These are phyloP conservation scores for Arthrinium puccinioides DNA, from an alignment of 2,329 filamentous ascomycete species.

Conservation along the genomic window DNA sequence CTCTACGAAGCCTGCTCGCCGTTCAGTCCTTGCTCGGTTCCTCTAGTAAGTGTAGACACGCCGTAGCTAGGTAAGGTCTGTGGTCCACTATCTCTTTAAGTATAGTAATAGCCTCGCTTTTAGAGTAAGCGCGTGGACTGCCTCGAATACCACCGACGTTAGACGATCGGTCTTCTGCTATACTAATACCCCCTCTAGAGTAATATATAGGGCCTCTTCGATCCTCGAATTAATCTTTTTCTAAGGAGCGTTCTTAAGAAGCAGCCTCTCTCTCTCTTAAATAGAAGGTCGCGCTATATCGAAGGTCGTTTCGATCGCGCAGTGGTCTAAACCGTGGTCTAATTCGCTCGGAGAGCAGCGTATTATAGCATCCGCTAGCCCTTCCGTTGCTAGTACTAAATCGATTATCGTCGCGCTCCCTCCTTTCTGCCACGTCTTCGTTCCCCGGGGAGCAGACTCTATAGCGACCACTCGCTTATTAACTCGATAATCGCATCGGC, in stretches of 20 bases:
- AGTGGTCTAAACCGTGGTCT: constrained; percentile 22
- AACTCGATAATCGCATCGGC: constrained; percentile 26
- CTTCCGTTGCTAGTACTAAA: constrained; percentile 14
- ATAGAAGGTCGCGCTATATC: constrained; percentile 9
- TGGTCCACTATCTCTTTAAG: constrained; percentile 22
- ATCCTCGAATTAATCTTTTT: constrained; percentile 13
- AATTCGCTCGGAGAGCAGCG: constrained; percentile 5
- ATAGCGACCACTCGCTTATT: constrained; percentile 23
- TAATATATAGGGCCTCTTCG: neutral
- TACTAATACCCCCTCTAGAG: neutral
- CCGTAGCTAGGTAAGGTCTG: constrained; percentile 19
- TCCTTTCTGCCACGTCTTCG: constrained; percentile 24
- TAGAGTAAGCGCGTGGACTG: constrained; percentile 10
- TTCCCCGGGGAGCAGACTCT: constrained; percentile 26
- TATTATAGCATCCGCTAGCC: constrained; percentile 10
- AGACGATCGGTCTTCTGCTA: neutral
- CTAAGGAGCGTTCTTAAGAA: constrained; percentile 20
- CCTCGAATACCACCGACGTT: constrained; percentile 1
- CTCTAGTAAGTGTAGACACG: constrained; percentile 19
- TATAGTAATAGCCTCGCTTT: constrained; percentile 17
- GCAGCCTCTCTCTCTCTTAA: constrained; percentile 8
- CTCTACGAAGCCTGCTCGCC: constrained; percentile 5
- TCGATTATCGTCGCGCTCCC: constrained; percentile 15
- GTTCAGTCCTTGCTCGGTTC: constrained; percentile 15
- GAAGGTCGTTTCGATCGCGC: constrained; percentile 21